Percentiles rank a stretch among this genome's conserved stretches.
Conservation (phyloP, 2,329 filamentous ascomycete species). For the Claviceps arundinis region DNA sequence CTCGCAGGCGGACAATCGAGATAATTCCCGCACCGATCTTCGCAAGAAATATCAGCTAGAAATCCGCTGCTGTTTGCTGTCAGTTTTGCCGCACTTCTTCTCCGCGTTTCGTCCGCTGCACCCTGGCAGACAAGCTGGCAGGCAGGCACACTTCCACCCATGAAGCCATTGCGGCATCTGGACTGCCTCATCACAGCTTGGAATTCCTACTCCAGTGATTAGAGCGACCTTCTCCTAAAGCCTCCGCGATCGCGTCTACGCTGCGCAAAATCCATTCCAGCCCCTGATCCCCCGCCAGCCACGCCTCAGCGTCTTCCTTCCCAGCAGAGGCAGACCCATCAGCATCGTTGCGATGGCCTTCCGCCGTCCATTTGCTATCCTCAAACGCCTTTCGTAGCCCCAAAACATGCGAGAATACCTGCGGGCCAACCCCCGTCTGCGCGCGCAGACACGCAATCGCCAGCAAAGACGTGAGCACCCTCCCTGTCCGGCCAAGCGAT, state of each 20-base stretch:
- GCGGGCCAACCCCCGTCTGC: constrained; percentile 71
- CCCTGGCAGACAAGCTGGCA: no score
- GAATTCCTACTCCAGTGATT: constrained; percentile 8
- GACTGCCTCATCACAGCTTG: constrained; percentile 6
- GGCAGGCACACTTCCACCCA: no score
- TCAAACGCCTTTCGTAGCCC: constrained; percentile 64
- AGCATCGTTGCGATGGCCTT: not conserved
- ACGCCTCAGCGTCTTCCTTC: constrained; percentile 22
- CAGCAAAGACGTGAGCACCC: constrained; percentile 59
- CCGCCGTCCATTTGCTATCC: constrained; percentile 40
- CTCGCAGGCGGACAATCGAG: no score
- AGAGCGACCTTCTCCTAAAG: constrained; percentile 30
- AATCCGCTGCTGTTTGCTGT: no score
- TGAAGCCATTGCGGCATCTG: no score
- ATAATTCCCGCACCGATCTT: no score
- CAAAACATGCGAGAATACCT: constrained; percentile 71
- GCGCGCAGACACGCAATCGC: constrained; percentile 63
- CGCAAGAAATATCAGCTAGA: no score
- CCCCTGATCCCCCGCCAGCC: constrained; percentile 32
- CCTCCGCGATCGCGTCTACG: constrained; percentile 31
- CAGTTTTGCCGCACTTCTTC: no score
- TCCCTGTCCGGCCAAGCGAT: constrained; percentile 40
- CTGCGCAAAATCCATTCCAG: constrained; percentile 32
- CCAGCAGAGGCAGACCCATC: constrained; percentile 18
- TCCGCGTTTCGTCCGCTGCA: no score